Percentiles rank a stretch among this genome's conserved stretches.
These are phyloP conservation scores for Pichia cabralensis DNA, from an alignment of 805 yeast genomes.

Conservation along the genomic window DNA sequence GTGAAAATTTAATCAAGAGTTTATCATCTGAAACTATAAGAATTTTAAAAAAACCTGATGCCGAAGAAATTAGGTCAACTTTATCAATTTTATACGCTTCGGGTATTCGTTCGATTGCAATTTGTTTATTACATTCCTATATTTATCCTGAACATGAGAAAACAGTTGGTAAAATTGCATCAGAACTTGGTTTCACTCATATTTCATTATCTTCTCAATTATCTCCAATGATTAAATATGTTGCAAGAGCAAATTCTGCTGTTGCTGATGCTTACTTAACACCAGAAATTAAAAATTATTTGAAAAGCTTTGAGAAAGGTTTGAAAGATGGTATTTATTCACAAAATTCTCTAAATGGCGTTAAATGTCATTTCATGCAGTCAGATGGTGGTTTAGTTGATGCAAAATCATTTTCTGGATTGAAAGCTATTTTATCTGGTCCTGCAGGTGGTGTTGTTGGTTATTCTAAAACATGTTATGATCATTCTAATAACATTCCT, in stretches of 20 bases:
- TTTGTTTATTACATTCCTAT: conserved; percentile 63
- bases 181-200: conserved; percentile 54
- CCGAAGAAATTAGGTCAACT: conserved; percentile 32
- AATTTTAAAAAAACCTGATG: conserved; percentile 25
- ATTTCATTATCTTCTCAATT: conserved; percentile 58
- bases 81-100: conserved; percentile 36
- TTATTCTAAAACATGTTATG: conserved; percentile 71
- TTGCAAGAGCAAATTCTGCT: conserved; percentile 70
- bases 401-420: conserved; percentile 73
- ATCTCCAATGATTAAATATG: conserved; percentile 70
- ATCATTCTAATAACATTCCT: conserved; percentile 42
- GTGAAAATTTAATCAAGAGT: conserved; percentile 38
- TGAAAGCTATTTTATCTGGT: conserved; percentile 81
- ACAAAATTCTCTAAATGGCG: conserved; percentile 30
- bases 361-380: conserved; percentile 77
- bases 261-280: conserved; percentile 79
- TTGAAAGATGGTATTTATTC: conserved; percentile 40
- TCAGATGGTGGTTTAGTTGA: conserved; percentile 92
- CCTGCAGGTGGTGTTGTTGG: conserved; percentile 99
- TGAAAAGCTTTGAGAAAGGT: conserved; percentile 51
- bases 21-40: conserved; percentile 55
- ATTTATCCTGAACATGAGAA: conserved; percentile 62
- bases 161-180: conserved; percentile 49
- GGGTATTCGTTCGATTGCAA: conserved; percentile 62
- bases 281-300: conserved; percentile 61